Evolutionary conservation across 345 rosid genomes (phyloP).

Genomic region (Pistacia integerrima): DNA sequence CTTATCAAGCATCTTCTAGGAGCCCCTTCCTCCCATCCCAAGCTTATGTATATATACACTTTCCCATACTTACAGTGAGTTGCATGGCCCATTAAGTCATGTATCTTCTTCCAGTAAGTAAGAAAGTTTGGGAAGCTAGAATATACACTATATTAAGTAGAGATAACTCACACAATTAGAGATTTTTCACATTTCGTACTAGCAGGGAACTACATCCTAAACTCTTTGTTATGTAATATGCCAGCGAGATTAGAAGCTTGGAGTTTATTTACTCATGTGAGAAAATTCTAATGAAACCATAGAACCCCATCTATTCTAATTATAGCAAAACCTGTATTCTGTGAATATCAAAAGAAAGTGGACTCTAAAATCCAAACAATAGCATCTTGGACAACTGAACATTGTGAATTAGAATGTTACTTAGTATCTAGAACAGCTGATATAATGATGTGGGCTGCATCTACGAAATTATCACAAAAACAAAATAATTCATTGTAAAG

Average conservation of each 20-base stretch:
- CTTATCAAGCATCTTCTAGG: background rate
- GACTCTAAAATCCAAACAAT: background rate
- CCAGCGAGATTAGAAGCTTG: background rate
- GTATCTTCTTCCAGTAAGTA: conserved; percentile 4
- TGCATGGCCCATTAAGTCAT: background rate
- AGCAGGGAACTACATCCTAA: background rate
- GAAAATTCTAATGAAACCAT: background rate
- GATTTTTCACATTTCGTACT: background rate
- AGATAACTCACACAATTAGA: background rate
- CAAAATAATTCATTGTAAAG: background rate
- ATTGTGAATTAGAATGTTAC: background rate
- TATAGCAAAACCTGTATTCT: background rate
- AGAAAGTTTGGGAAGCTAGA: background rate
- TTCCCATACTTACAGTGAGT: background rate
- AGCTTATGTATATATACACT: background rate
- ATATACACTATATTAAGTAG: background rate
- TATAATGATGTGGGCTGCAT: background rate
- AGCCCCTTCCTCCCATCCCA: background rate
- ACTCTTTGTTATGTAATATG: conserved; percentile 1
- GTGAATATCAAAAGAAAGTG: background rate
- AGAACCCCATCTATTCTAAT: background rate
- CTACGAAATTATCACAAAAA: background rate
- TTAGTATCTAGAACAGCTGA: background rate
- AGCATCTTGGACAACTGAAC: background rate
- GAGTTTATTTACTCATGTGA: background rate